A percentile compares a stretch with the other conserved stretches of the same genome.
These are phyloP conservation scores for Madurella fahalii DNA, from an alignment of 2,329 filamentous ascomycete genomes.

Conservation along the genomic window DNA sequence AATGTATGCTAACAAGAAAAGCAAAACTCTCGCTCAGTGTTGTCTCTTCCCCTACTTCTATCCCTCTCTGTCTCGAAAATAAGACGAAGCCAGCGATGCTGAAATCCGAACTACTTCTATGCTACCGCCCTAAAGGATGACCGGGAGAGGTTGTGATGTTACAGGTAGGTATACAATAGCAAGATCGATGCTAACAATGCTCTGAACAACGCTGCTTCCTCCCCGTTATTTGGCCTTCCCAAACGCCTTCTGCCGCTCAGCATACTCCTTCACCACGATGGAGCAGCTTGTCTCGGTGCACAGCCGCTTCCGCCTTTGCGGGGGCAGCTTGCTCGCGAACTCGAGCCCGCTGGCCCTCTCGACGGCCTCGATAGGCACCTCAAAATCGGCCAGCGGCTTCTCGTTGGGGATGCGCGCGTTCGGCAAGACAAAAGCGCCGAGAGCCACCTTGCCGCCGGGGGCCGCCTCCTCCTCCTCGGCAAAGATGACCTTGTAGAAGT, in stretches of 20 bases:
- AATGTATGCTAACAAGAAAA: not conserved
- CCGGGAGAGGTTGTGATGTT: not conserved
- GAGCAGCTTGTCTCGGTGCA: slow-evolving; percentile 85
- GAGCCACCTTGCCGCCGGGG: slow-evolving; percentile 67
- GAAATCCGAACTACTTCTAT: not conserved
- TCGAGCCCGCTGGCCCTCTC: slow-evolving; percentile 90
- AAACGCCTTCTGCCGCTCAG: slow-evolving; percentile 57
- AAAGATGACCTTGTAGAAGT: slow-evolving; percentile 99
- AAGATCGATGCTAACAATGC: not conserved
- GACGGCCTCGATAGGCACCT: slow-evolving; percentile 88
- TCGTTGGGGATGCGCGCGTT: slow-evolving; percentile 85
- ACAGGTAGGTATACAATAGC: not conserved
- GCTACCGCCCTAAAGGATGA: not conserved
- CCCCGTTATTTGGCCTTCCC: slow-evolving; percentile 34
- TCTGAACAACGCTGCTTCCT: not conserved
- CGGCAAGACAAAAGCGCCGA: slow-evolving; percentile 92
- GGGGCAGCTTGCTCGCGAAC: slow-evolving; percentile 77
- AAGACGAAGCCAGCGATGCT: not conserved
- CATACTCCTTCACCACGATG: slow-evolving; percentile 76
- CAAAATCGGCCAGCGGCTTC: slow-evolving; percentile 85
- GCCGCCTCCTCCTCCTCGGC: slow-evolving; percentile 69
- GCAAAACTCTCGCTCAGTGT: not conserved
- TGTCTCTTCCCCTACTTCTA: no score
- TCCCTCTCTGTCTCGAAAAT: not conserved
- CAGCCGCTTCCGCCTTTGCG: slow-evolving; percentile 68